Evolutionary conservation across 208 protist species (phyloP), one percentile per base, ranked within the genome.

Genomic region (Crithidia brevicula): DNA sequence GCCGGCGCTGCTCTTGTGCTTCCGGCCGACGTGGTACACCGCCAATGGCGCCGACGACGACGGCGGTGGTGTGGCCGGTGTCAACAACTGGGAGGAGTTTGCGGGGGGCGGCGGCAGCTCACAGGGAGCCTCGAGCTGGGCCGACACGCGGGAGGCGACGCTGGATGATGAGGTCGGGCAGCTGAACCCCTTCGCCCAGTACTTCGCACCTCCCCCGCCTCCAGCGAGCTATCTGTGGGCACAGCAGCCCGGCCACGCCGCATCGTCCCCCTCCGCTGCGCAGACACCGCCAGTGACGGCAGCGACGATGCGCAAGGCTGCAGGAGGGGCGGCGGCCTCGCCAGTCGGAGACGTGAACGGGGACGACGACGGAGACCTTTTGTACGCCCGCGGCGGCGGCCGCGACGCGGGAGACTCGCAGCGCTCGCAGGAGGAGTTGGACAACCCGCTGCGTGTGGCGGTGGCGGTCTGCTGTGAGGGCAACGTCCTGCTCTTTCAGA

Each of bases 121-220:
- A n/a, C 72, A 82, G 34, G 66, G 60, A 16, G 74, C 79, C 16
- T 74, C 82, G 4, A 80, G 83, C 65, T 80, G 75, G 82, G 15
- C 59, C 2, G 67, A 67, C 9, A 71, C 28, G 33, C 79, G 79
- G 13, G 74, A 75, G 23, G 40, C 75, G 10, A 69, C 67, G 50
- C 51, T 92, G 33, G 89, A 94, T 49, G 86, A 89, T 27, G 83
- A 85, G 62, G 67, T 92, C 13, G 85, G 85, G 5, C 68, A 74
- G 63, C 74, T 86, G 31, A 94, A 94, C 72, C 89, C 89, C 8
- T 88, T 94, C 54, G 75, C 81, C 18, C 64, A 72, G 38, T 82
- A 82, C 69, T 86, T 82, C 56, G 63, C 64, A 2, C 74, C 76
- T 13, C 77, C 83, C 13, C 67, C 77, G 10, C 83, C 83, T 3